Conservation (phyloP, 257 asterid species). For the Eucommia ulmoides region DNA sequence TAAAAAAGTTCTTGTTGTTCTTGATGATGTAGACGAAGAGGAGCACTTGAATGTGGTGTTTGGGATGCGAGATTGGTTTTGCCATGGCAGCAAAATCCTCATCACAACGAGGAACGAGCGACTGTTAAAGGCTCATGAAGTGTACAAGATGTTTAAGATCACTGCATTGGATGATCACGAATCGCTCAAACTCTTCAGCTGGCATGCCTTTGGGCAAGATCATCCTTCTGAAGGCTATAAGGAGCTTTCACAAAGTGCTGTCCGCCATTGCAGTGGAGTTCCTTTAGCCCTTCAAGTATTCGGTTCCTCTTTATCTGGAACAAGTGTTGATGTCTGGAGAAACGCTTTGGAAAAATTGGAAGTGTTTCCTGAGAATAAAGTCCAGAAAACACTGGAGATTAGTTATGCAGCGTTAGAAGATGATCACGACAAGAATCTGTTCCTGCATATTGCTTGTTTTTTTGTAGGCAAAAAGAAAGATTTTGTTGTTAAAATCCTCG, state of each 20-base stretch:
- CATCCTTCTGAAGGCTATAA: neutral
- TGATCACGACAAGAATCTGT: neutral
- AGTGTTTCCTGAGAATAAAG: neutral
- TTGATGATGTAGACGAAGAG: neutral
- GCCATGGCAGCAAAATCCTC: neutral
- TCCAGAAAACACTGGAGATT: neutral
- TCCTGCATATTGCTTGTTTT: neutral
- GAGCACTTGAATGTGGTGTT: neutral
- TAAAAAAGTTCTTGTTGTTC: constrained; percentile 1
- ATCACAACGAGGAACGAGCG: neutral
- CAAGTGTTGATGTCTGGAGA: neutral
- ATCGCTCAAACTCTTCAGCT: neutral
- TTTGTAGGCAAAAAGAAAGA: neutral
- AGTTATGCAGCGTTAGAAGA: neutral
- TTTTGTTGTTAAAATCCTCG: neutral
- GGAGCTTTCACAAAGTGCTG: neutral
- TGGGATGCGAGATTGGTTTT: neutral
- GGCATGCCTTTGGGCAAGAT: neutral
- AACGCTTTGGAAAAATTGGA: neutral
- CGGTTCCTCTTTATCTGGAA: neutral
- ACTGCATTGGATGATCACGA: neutral
- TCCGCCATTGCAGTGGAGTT: neutral
- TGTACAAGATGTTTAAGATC: neutral
- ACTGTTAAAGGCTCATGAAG: neutral
- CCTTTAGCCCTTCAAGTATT: constrained; percentile 1